These are phyloP conservation scores for Cladorrhinum sp. DNA, from an alignment of 2,329 filamentous ascomycete genomes.

Conservation along the genomic window DNA sequence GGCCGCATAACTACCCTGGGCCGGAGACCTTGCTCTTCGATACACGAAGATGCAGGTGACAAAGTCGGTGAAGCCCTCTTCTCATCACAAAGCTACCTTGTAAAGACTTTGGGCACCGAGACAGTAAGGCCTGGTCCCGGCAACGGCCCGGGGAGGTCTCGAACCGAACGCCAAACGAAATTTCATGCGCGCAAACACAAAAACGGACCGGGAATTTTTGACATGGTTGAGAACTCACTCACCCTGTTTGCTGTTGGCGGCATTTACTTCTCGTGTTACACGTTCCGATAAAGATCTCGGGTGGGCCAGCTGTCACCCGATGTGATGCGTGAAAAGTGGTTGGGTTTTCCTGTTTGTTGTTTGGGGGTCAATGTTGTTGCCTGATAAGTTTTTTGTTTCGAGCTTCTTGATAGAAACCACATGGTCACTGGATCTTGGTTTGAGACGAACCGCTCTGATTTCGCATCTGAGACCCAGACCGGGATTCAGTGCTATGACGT, in stretches of 20 bases:
- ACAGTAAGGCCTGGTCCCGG: not conserved
- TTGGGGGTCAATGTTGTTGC: not conserved
- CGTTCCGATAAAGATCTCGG: not conserved
- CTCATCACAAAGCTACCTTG: constrained; percentile 13
- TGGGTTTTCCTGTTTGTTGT: not conserved
- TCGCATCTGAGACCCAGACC: not conserved
- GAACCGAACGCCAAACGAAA: not conserved
- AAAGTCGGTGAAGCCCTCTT: constrained; percentile 15
- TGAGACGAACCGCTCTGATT: not conserved
- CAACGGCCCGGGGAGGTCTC: not conserved
- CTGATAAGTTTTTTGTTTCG: not conserved
- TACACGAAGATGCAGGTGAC: constrained; percentile 14
- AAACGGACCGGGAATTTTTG: not conserved
- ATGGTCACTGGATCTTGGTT: not conserved
- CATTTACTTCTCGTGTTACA: not conserved
- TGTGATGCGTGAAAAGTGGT: not conserved
- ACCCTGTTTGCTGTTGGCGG: too few relatives aligned
- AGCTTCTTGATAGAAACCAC: not conserved
- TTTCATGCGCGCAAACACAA: not conserved
- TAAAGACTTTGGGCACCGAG: not conserved
- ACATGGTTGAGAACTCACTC: not conserved
- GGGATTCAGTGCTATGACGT: not conserved
- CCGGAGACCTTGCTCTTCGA: not conserved
- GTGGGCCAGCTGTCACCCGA: not conserved
- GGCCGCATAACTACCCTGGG: too few relatives aligned